Evolutionary conservation across 2,329 filamentous ascomycete species (phyloP).

Genomic region (Rutstroemia sp.): DNA sequence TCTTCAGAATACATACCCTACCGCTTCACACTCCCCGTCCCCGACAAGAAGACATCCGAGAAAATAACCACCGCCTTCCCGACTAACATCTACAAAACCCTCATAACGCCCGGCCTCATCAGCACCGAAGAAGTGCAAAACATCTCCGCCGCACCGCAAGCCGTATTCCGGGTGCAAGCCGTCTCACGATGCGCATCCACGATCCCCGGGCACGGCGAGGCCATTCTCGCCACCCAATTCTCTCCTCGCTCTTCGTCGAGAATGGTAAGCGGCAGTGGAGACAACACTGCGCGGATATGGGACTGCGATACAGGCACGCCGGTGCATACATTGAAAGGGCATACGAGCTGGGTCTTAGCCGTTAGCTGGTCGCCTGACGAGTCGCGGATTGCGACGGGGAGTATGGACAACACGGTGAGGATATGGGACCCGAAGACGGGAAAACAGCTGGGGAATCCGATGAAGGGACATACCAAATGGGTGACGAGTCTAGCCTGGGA

Average conservation of each 20-base stretch:
- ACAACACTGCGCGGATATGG: conserved; percentile 88
- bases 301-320: conserved; percentile 92
- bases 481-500: conserved; percentile 87
- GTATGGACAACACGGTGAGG: conserved; percentile 87
- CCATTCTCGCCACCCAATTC: conserved; percentile 81
- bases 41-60: conserved; percentile 31
- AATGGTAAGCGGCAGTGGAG: conserved; percentile 83
- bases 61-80: conserved; percentile 35
- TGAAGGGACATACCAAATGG: conserved; percentile 86
- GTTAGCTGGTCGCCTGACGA: conserved; percentile 86
- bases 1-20: conserved; percentile 57
- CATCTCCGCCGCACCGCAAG: conserved; percentile 67
- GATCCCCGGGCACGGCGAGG: conserved; percentile 85
- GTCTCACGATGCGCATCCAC: conserved; percentile 84
- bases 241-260: conserved; percentile 69
- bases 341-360: conserved; percentile 83
- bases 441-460: conserved; percentile 55
- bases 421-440: conserved; percentile 85
- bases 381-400: conserved; percentile 73
- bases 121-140: conserved; percentile 33
- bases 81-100: conserved; percentile 38
- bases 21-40: conserved; percentile 50
- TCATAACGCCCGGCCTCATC: conserved; percentile 33
- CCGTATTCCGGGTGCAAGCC: conserved; percentile 86
- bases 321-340: conserved; percentile 75